Evolutionary conservation across 495 filamentous ascomycete genomes (phyloP).

Genomic region (Podospora anserina): DNA sequence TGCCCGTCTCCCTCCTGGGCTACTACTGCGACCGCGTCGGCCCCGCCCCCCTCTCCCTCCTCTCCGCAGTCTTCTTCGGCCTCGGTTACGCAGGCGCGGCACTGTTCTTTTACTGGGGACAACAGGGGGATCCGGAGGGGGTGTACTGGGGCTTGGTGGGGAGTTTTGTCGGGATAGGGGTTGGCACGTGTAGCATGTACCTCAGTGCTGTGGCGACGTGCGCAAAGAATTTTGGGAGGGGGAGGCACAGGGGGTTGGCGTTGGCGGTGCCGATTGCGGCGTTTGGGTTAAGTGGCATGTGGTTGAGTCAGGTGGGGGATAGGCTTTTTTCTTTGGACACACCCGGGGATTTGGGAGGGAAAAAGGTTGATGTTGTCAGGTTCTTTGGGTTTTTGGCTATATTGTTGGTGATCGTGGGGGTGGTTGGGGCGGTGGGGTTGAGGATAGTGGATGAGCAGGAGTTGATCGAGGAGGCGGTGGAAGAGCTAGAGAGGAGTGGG

Average conservation of each 20-base stretch:
- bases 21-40: conserved; percentile 86
- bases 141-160: conserved; percentile 74
- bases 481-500: conserved; percentile 80
- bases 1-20: conserved; percentile 83
- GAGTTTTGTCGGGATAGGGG: conserved; percentile 76
- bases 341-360: conserved; percentile 59
- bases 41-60: conserved; percentile 66
- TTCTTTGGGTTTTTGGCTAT: conserved; percentile 81
- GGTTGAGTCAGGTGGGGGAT: conserved; percentile 85
- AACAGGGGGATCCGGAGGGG: conserved; percentile 61
- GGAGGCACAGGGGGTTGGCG: conserved; percentile 83
- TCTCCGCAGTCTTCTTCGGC: conserved; percentile 72
- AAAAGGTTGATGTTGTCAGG: conserved; percentile 75
- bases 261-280: conserved; percentile 87
- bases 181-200: conserved; percentile 84
- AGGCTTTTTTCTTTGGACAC: conserved; percentile 65
- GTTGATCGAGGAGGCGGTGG: conserved; percentile 80
- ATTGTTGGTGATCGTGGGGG: conserved; percentile 62
- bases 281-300: conserved; percentile 91
- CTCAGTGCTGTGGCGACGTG: conserved; percentile 83
- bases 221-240: conserved; percentile 92
- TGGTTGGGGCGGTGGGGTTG: conserved; percentile 71
- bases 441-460: conserved; percentile 60
- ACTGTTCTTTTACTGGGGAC: conserved; percentile 20
- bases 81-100: conserved; percentile 81